These are phyloP conservation scores for Anethum foeniculum DNA, from an alignment of 140 eudicot genomes.

Conservation along the genomic window DNA sequence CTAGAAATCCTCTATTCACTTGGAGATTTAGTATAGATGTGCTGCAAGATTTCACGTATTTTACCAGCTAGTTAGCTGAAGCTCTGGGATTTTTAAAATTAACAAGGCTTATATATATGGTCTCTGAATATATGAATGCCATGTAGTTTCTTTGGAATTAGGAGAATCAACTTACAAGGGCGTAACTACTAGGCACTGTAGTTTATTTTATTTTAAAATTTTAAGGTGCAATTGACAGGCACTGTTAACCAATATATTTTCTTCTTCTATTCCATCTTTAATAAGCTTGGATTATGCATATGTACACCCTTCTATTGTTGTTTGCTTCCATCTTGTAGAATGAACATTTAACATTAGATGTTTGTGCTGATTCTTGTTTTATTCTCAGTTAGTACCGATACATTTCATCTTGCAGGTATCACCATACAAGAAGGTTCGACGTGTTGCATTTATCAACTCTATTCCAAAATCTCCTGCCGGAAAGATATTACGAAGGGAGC, in stretches of 20 bases:
- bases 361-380: background rate
- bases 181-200: background rate
- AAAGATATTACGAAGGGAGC: slow-evolving; percentile 79
- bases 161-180: background rate
- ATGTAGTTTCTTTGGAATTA: background rate
- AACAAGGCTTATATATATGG: background rate
- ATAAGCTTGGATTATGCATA: no score
- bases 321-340: background rate
- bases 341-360: background rate
- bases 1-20: background rate
- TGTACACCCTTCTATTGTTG: no score
- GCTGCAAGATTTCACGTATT: background rate
- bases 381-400: background rate
- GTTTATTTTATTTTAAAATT: background rate
- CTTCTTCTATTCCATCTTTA: no score
- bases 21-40: background rate
- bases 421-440: slow-evolving; percentile 84
- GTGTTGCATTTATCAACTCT: slow-evolving; percentile 56
- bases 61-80: background rate
- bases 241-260: no score
- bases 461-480: slow-evolving; percentile 87
- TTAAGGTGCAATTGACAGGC: background rate
- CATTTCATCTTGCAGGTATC: slow-evolving; percentile 46
- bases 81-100: background rate
- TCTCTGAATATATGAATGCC: background rate